Evolutionary conservation across 164 flowering plant species (phyloP), one percentile per base, ranked within the genome.

Genomic region (Paratinospora sagittata): DNA sequence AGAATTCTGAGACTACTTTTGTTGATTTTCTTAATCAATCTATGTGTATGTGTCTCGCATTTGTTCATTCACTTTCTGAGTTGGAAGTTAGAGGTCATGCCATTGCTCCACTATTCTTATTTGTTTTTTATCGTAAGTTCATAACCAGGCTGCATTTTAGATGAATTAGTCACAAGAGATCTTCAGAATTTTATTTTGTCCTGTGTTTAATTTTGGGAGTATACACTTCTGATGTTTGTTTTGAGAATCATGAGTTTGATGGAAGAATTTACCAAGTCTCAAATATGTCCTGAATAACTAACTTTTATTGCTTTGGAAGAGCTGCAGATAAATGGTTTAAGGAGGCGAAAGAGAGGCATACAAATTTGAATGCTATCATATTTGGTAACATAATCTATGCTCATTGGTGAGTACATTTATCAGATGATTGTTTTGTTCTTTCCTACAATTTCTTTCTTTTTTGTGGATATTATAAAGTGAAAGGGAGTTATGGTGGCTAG

Each of bases 281-380:
- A n/a, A n/a, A n/a, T n/a, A n/a, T n/a, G n/a, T n/a, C n/a, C n/a
- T 55, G 24, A 55, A 21, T 55, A 55, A 55, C 61, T 55, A n/a
- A 55, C 61, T 55, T 55, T n/a, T 75, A 57, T 79, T 81, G 47
- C 76, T 73, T 70, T 84, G 82, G 83, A 86, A 94, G 98, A 78
- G 95, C 92, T 88, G 98, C 98, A 81, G 97, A 90, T 75, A 76
- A 67, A 68, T 95, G 99, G 98, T 95, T 95, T 78, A 73, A 77
- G 81, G 93, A 92, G 85, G 99, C 99, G 63, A 92, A 87, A 82
- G 82, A 82, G 80, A 78, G 73, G 72, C 84, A 77, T 73, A 12
- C 78, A 66, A 74, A 83, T 27, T 73, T 95, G 82, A 91, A 92
- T 82, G 91, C 88, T 27, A 82, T 85, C 68, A 90, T 95, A 49